Base-by-base conservation (phyloP, 495 filamentous ascomycete genomes). In the Cercophora scortea region DNA sequence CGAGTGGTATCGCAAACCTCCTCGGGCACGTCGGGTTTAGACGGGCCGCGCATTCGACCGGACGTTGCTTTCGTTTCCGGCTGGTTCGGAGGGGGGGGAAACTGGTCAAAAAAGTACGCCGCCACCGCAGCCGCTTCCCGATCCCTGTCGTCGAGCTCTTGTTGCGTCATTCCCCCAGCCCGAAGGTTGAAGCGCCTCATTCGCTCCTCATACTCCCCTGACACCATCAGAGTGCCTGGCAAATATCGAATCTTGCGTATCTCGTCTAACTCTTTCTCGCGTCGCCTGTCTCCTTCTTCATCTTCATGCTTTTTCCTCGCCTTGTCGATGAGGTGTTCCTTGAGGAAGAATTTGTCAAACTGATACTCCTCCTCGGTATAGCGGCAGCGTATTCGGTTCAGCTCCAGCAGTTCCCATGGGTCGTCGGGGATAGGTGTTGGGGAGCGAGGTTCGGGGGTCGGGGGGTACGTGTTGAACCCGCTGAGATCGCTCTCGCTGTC, bases 371-470 rank as follows among this genome's bases (percentile, higher is more conserved):
- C 42, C 44, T 54, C 39, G 36, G 6, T 35, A 35, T 13, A 54
- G n/a, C 15, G 7, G 51, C 1, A 54, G 36, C 43, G 51, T 18
- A 16, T 54, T 38, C 43, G 51, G 1, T 54, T 15, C n/a, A 38
- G 48, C 45, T 54, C 51, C 17, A 54, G 36, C 35, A 44, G n/a
- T 49, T 54, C 51, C 52, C 52, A 54, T 49, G 46, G 38, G 38
- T 44, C 45, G 15, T 44, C 36, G n/a, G 52, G 52, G 12, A 32
- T 2, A 32, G 45, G 52, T 3, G 13, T 54, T n/a, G 25, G 15
- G 17, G 49, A 36, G n/a, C 45, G 52, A 45, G 46, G 32, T n/a
- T 19, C 16, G 45, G 46, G 52, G 36, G 52, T 50, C 6, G 45
- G 46, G 15, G 38, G 5, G 15, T 36, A 54, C 11, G 52, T 54